Evolutionary conservation across 495 filamentous ascomycete species (phyloP), one percentile per base, ranked within the genome.

Genomic region (Xeromyces bisporus): DNA sequence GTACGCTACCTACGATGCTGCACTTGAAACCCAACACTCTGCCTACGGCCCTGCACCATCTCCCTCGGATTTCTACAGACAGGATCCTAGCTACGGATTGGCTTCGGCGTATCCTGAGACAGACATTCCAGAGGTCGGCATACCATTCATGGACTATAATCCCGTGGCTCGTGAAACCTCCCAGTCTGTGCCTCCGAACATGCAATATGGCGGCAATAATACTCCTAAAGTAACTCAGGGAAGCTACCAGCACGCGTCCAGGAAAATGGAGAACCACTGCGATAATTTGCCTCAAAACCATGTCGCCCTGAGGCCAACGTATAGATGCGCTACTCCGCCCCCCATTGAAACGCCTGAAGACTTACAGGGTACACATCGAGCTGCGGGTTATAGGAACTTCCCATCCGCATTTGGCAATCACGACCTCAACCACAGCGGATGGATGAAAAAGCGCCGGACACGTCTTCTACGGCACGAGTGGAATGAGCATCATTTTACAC

Each of bases 371-470:
- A 53, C 35, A 0, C 55, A 59, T 1, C 52, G 53, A 1, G 40
- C 34, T 1, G 27, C 34, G 2, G 46, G 48, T 14, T 40, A 39
- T 14, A 39, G 37, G n/a, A 29, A 34, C 17, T 44, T 48, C 29
- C 46, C 42, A 31, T 44, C 35, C 35, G 43, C 45, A 33, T 36
- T 10, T 28, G 35, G 9, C 34, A 36, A 10, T 34, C 42, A 21
- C 27, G 59, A 58, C 28, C 46, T 79, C 15, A 74, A 63, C 10
- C 76, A 86, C 49, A 67, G 71, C 24, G 87, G 89, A 1, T 84
- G 71, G 48, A 92, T 97, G 75, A 86, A 84, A 66, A 94, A 96
- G 66, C 80, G 87, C 35, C 85, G 85, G 57, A 81, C 80, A 10
- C 72, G 71, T 36, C 71, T 94, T 51, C 66, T 96, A 2, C 75